phyloP scores from a whole-genome alignment of 495 filamentous ascomycete genomes.

The Geoglossum glabrum region DNA sequence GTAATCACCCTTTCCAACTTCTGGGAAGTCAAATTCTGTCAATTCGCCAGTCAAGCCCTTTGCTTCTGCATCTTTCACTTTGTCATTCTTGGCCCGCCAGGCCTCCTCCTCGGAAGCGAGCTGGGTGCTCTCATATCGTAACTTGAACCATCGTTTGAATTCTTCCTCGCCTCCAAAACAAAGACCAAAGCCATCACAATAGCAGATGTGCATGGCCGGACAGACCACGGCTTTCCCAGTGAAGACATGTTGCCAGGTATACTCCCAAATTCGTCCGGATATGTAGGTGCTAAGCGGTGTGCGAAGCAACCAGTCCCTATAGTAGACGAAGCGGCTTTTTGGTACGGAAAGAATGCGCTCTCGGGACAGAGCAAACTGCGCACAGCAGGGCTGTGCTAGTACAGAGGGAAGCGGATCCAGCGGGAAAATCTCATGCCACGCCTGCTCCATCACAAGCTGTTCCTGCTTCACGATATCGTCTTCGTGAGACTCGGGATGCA shows the following conservation, averaged over 20 bases:
- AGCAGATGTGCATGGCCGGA: slow-evolving; percentile 45
- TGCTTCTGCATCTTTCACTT: slow-evolving; percentile 12
- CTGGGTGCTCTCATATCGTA: slow-evolving; percentile 17
- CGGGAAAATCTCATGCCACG: slow-evolving; percentile 26
- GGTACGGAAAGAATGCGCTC: slow-evolving; percentile 31
- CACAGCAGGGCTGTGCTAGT: slow-evolving; percentile 33
- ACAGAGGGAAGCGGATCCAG: slow-evolving; percentile 26
- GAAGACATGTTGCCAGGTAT: slow-evolving; percentile 58
- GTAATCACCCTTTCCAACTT: slow-evolving; percentile 16
- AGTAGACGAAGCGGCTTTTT: slow-evolving; percentile 35
- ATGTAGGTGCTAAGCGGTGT: slow-evolving; percentile 44
- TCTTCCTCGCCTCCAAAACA: slow-evolving; percentile 45
- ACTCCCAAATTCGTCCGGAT: slow-evolving; percentile 54
- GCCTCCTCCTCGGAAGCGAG: slow-evolving; percentile 26
- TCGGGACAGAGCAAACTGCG: slow-evolving; percentile 36
- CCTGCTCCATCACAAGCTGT: slow-evolving; percentile 28
- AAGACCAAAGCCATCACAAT: slow-evolving; percentile 59
- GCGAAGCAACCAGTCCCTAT: slow-evolving; percentile 47
- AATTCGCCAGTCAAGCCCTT: slow-evolving; percentile 19
- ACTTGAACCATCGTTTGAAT: slow-evolving; percentile 27
- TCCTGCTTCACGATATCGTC: slow-evolving; percentile 37
- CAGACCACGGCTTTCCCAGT: slow-evolving; percentile 32
- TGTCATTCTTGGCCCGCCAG: slow-evolving; percentile 22
- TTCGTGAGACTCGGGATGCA: slow-evolving; percentile 32
- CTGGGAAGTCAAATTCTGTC: slow-evolving; percentile 21